Base-by-base conservation (phyloP, 345 rosid species). In the Sisymbrium irio region DNA sequence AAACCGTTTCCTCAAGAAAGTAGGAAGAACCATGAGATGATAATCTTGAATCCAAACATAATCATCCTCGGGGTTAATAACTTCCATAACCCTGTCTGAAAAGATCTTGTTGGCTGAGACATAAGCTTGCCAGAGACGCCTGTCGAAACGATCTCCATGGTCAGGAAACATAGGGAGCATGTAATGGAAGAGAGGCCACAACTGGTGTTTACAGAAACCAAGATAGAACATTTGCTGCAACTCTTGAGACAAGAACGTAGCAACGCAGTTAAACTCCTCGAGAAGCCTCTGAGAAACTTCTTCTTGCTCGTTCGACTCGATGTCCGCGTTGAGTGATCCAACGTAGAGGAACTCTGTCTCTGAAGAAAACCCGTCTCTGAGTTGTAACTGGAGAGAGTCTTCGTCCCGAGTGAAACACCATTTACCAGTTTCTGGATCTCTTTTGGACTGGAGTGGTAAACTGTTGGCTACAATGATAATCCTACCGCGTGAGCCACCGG, bases 161-260 rank as follows among this genome's bases (percentile, higher is more conserved):
- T 81, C 85, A 9, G 78, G 78, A 57, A 64, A 67, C 45, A 82
- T 62, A 0, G 85, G 82, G 9, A 82, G 78, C 82, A 76, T 82
- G 75, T 82, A 82, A 59, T 82, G 85, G 56, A 82, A 79, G 0
- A 78, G 80, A 22, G 84, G 84, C 82, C 84, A 81, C 4, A 81
- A 30, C 45, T 81, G 61, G 22, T 75, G 82, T 67, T 81, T 81
- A 65, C 84, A 78, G 65, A 81, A 81, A 36, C 84, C 84, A 39
- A 67, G 70, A 41, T 81, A 81, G 70, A 72, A 82, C 76, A 71
- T 82, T 30, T 76, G 13, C 2, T 79, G 77, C 28, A 79, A 50
- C 18, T 76, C 81, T 3, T 67, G 55, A 15, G 85, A 49, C 28
- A 82, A 71, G 57, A 79, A 82, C 7, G 85, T 82, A 3, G 85